Evolutionary conservation across 2,329 filamentous ascomycete genomes (phyloP), one percentile per base, ranked within the genome.

Genomic region (Tolypocladium album): DNA sequence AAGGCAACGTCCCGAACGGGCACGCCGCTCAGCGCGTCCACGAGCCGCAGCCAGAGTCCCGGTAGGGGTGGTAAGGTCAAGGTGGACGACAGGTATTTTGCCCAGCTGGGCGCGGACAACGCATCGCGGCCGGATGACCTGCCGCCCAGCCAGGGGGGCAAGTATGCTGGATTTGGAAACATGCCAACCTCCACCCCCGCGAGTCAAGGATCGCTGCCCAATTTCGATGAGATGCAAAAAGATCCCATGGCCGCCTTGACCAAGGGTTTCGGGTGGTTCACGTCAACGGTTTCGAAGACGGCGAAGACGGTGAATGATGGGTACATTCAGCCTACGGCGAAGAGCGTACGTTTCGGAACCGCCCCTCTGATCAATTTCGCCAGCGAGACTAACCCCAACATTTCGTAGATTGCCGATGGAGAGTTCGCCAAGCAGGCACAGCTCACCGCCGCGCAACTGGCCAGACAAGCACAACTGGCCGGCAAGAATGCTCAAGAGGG

Each of bases 181-280:
- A 86, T 87, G 57, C 83, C 88, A 34, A 80, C 79, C 59, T 79
- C 84, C 22, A 72, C 78, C 58, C 74, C 79, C 59, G 73, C 73
- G 40, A 73, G 72, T 50, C 71, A 72, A 57, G 72, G 76, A 15
- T 75, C 71, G 1, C 75, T 89, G 34, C 89, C 89, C 0, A 85
- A 85, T 15, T 77, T 94, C n/a, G 88, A 94, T 59, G 93, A 97
- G 59, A 84, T 97, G 70, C 91, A 96, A 74, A 89, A 87, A 70
- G 94, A 99, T 71, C 92, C 94, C 0, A 80, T 97, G 63, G 92
- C 85, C 1, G 92, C 93, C 20, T 75, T 99, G 67, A 91, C 87
- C 36, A 97, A 96, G 75, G 90, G 93, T 0, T 95, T 97, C 68
- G 93, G 93, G 11, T 97, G 94, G 92, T 91, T 97, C 69, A 84